Evolutionary conservation across 805 yeast species (phyloP), one percentile per base, ranked within the genome.

Genomic region (Deakozyma indianensis): DNA sequence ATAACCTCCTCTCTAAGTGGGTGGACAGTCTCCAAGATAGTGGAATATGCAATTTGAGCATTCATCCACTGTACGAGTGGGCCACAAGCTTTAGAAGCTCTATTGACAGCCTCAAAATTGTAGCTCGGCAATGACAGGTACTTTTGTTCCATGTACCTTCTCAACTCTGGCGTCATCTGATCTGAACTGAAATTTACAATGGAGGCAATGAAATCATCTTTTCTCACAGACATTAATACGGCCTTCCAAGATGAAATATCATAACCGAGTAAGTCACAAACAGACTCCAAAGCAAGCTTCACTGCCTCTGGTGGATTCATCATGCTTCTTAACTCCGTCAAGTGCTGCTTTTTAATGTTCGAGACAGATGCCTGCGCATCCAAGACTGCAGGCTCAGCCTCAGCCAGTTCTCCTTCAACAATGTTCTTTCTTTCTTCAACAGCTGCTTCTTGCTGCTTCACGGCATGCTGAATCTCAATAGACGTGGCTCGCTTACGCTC

Each of bases 61-160:
- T 71, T 70, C 0, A 87, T 88, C 97, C 97, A 90, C 49, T 78
- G 79, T 18, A 83, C 56, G 28, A 90, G 64, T 0, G 97, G 97
- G 0, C 96, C 97, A 65, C 96, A 86, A 0, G 96, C 96, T 56
- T 83, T 86, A 60, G 94, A 82, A 3, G 97, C 97, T 35, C 96
- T 68, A 53, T 83, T 75, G 0, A 85, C 95, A 0, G 83, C 64
- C 42, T 80, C 87, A 53, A 64, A 81, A 35, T 74, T 84, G 58
- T 74, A 88, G 44, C 75, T 80, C 0, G 78, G 73, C 45, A 77
- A 66, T 0, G 79, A 65, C 9, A 88, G 61, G 54, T 82, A 90
- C 1, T 66, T 68, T 1, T 59, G 51, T 35, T 78, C 78, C 78
- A 90, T 76, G 45, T 62, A 67, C 0, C 62, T 53, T 27, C 85